Evolutionary conservation across 2,329 filamentous ascomycete genomes (phyloP).

Genomic region (Botrytis fragariae): DNA sequence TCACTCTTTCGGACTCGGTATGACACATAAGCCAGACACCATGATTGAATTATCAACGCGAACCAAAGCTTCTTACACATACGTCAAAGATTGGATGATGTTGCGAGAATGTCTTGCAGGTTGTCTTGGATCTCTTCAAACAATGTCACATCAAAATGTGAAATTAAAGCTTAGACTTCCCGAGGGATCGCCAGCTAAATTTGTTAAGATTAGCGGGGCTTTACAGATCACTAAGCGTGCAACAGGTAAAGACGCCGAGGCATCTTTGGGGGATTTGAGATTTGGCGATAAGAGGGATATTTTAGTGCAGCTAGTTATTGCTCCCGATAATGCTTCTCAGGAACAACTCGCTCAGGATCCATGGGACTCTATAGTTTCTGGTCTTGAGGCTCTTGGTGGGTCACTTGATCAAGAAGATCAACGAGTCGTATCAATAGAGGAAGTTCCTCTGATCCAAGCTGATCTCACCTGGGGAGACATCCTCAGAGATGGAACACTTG

Average conservation of each 20-base stretch:
- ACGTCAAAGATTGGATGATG: conserved; percentile 99
- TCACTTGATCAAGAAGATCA: conserved; percentile 83
- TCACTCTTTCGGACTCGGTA: conserved; percentile 91
- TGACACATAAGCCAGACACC: conserved; percentile 97
- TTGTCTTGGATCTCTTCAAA: conserved; percentile 87
- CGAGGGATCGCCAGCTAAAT: conserved; percentile 95
- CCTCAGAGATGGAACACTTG: conserved; percentile 79
- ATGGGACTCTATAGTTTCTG: conserved; percentile 97
- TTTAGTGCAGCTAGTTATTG: conserved; percentile 87
- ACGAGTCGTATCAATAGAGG: conserved; percentile 81
- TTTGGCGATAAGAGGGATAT: conserved; percentile 96
- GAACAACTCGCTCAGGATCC: conserved; percentile 89
- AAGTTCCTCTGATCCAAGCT: conserved; percentile 91
- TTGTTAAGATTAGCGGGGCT: conserved; percentile 96
- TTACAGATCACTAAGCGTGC: conserved; percentile 95
- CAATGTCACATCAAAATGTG: conserved; percentile 95
- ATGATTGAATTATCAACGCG: conserved; percentile 96
- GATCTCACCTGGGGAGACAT: conserved; percentile 94
- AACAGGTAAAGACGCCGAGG: conserved; percentile 90
- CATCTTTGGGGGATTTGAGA: conserved; percentile 82
- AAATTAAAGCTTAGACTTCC: conserved; percentile 92
- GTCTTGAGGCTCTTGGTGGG: conserved; percentile 87
- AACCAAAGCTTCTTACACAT: conserved; percentile 96
- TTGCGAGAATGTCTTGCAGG: conserved; percentile 92
- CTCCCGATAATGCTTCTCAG: conserved; percentile 74